phyloP scores from a whole-genome alignment of 768 basidiomycete genomes.

The Leccinum barrowsii region DNA sequence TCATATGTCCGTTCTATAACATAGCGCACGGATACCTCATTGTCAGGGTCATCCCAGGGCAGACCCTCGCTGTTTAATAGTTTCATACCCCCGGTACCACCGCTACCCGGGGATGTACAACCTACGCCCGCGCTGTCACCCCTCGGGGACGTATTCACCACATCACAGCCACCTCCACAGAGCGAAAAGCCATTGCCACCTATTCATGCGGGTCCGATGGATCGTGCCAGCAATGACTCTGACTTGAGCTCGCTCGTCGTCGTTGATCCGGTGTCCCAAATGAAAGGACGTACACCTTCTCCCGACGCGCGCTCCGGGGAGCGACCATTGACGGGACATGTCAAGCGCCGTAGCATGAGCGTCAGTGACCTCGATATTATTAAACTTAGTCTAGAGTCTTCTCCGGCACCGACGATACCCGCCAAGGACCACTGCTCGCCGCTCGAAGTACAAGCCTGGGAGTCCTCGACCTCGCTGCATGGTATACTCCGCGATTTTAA shows the following conservation, averaged over 20 bases:
- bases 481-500: conserved; percentile 72
- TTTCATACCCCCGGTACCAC: conserved; percentile 41
- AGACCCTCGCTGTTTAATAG: conserved; percentile 34
- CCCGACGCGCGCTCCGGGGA: conserved; percentile 31
- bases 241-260: conserved; percentile 60
- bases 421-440: conserved; percentile 26
- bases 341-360: conserved; percentile 71
- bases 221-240: conserved; percentile 37
- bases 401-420: conserved; percentile 36
- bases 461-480: conserved; percentile 42
- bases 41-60: conserved; percentile 22
- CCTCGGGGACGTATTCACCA: conserved; percentile 50
- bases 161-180: conserved; percentile 31
- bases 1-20: conserved; percentile 14
- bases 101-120: conserved; percentile 45
- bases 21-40: conserved; percentile 59
- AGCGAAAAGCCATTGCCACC: conserved; percentile 64
- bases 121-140: conserved; percentile 40
- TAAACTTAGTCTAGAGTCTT: conserved; percentile 37
- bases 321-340: conserved; percentile 24
- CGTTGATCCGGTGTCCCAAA: conserved; percentile 44
- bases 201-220: conserved; percentile 38
- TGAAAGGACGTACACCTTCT: conserved; percentile 32
- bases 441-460: conserved; percentile 36
- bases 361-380: conserved; percentile 62